These are phyloP conservation scores for Anisodus tanguticus DNA, from an alignment of 257 asterid genomes.

Conservation along the genomic window DNA sequence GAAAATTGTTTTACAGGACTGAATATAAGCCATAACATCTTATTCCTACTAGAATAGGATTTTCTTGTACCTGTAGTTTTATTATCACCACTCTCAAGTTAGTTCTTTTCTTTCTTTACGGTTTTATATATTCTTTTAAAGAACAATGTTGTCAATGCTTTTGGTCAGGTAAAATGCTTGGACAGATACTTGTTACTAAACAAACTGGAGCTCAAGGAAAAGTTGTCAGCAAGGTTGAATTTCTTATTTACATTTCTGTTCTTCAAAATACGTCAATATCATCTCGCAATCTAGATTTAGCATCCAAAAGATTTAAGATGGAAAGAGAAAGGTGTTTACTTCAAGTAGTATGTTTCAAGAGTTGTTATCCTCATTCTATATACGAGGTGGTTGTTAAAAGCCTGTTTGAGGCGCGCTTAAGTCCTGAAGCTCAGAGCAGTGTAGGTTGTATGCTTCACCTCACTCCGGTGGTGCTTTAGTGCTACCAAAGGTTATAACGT, in stretches of 20 bases:
- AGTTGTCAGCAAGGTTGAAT: slow-evolving; percentile 93
- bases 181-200: slow-evolving; percentile 91
- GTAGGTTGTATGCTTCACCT: background rate
- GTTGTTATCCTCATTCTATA: background rate
- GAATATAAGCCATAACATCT: background rate
- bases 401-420: background rate
- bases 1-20: background rate
- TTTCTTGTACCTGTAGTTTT: background rate
- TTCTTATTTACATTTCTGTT: background rate
- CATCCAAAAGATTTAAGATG: slow-evolving; percentile 14
- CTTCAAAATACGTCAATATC: background rate
- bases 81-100: background rate
- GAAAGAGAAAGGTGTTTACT: slow-evolving; percentile 15
- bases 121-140: background rate
- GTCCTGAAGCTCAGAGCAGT: background rate
- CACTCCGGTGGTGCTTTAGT: background rate
- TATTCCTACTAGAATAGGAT: background rate
- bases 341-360: background rate
- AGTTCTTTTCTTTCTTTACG: background rate
- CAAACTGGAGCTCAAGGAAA: slow-evolving; percentile 97
- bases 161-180: slow-evolving; percentile 89
- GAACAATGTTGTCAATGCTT: background rate
- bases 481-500: background rate
- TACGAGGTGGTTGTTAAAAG: background rate
- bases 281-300: background rate